These are phyloP conservation scores for Phytophthora kernoviae DNA, from an alignment of 352 stramenopile genomes.

Conservation along the genomic window DNA sequence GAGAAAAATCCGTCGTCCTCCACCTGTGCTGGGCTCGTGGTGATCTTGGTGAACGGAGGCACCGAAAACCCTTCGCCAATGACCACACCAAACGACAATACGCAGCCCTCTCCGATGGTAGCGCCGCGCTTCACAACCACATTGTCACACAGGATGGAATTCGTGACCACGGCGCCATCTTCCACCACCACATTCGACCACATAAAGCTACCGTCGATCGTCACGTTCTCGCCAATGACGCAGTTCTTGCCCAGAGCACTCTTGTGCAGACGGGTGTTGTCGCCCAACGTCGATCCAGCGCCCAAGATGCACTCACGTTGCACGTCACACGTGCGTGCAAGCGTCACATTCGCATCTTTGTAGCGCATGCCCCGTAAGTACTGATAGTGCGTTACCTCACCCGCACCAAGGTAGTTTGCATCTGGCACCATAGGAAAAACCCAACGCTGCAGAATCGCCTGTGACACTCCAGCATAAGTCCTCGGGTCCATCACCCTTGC, in stretches of 20 bases:
- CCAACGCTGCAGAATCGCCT: constrained; percentile 95
- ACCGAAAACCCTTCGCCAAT: constrained; percentile 79
- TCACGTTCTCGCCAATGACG: constrained; percentile 71
- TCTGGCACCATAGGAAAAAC: constrained; percentile 97
- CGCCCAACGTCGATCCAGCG: constrained; percentile 52
- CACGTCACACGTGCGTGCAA: constrained; percentile 72
- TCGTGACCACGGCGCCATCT: constrained; percentile 73
- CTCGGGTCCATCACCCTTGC: constrained; percentile 93
- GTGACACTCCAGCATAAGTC: constrained; percentile 93
- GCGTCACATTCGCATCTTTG: constrained; percentile 70
- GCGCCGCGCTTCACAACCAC: constrained; percentile 76
- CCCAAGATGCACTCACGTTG: constrained; percentile 80
- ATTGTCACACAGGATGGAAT: constrained; percentile 86
- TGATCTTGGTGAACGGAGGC: constrained; percentile 82
- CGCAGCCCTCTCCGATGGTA: constrained; percentile 68
- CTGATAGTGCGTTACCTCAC: constrained; percentile 64
- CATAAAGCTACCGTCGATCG: constrained; percentile 76
- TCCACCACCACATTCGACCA: constrained; percentile 86
- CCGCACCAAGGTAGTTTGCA: constrained; percentile 75
- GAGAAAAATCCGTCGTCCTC: constrained; percentile 79
- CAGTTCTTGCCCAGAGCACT: constrained; percentile 78
- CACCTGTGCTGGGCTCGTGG: constrained; percentile 54
- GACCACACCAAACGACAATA: constrained; percentile 84
- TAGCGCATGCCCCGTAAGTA: constrained; percentile 87
- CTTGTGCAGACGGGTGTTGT: constrained; percentile 59